Evolutionary conservation across 2,329 filamentous ascomycete genomes (phyloP), one percentile per base, ranked within the genome.

Genomic region (Fusarium robinianum): DNA sequence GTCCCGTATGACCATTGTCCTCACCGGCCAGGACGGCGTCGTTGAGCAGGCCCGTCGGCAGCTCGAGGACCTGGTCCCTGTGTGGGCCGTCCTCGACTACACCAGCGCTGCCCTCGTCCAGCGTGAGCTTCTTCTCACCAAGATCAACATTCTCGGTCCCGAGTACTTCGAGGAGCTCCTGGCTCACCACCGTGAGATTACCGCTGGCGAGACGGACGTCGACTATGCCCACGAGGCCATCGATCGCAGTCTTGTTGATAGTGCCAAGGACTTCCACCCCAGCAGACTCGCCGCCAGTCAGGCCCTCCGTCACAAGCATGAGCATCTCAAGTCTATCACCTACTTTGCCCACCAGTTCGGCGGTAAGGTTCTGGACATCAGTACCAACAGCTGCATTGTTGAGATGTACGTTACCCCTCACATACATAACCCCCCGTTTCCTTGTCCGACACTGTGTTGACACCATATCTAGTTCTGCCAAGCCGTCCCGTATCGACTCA

Each of bases 121-220:
- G 80, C 86, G 94, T 52, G 94, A 99, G 72, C 79, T 99, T 19
- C 80, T 99, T 7, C 83, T 99, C 24, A 92, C 94, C 62, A 99
- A 99, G 78, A 82, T 99, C 72, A 95, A 92, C 70, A 96, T 95
- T 50, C 80, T 99, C 24, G 94, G 94, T 1, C 94, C 94, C 5
- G 94, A 99, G 76, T 96, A 96, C 74, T 99, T 96, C 62, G 92
- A 97, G 74, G 94, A 99, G 73, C 80, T 99, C 43, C 83, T 96
- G 57, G 86, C 90, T 41, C 94, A 99, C 71, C 94, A 99, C 72
- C 85, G 91, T 46, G 94, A 97, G 74, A 95, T 97, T 41, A 77
- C 78, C 17, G 70, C 74, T 12, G 68, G 68, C 31, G 72, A 73
- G 11, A 55, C 63, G 21, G 70, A 74, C 7, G 62, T 68, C 22